phyloP scores from a whole-genome alignment of 192 early-diverging fungal genomes.

The Coemansia sp. region DNA sequence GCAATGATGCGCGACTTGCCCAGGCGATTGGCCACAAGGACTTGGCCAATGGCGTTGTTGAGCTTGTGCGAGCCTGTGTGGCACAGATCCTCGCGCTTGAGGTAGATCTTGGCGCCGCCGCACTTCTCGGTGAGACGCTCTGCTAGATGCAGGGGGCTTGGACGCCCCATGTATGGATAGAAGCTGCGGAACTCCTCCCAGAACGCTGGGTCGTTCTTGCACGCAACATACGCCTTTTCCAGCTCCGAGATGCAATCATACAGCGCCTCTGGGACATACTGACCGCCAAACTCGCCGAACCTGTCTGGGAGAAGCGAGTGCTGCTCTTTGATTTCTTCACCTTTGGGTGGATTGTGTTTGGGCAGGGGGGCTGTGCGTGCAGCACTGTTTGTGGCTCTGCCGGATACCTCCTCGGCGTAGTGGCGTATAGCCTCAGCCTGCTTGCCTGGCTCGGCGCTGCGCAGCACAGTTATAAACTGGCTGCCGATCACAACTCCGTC shows the following conservation, averaged over 20 bases:
- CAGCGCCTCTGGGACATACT: slow-evolving; percentile 97
- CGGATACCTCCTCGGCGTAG: slow-evolving; percentile 59
- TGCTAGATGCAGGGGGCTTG: slow-evolving; percentile 85
- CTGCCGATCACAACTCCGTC: slow-evolving; percentile 97
- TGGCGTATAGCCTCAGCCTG: slow-evolving; percentile 49
- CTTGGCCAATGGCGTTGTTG: slow-evolving; percentile 97
- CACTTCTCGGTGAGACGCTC: slow-evolving; percentile 73
- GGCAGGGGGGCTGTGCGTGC: slow-evolving; percentile 30
- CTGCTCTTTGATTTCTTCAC: slow-evolving; percentile 15
- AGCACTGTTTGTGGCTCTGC: slow-evolving; percentile 27
- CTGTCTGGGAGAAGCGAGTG: slow-evolving; percentile 68
- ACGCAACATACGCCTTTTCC: slow-evolving; percentile 76
- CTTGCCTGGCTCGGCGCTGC: slow-evolving; percentile 55
- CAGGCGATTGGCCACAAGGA: slow-evolving; percentile 88
- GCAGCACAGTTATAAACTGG: slow-evolving; percentile 81
- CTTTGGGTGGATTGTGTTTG: slow-evolving; percentile 11
- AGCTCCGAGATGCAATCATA: slow-evolving; percentile 92
- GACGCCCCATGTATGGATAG: slow-evolving; percentile 91
- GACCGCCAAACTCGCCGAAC: slow-evolving; percentile 95
- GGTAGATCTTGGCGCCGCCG: slow-evolving; percentile 91
- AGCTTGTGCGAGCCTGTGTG: slow-evolving; percentile 99
- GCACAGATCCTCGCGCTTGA: slow-evolving; percentile 98
- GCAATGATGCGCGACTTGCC: slow-evolving; percentile 98
- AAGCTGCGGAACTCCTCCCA: slow-evolving; percentile 87
- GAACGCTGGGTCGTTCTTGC: slow-evolving; percentile 86